Evolutionary conservation across 73 alveolate species (phyloP).

Genomic region (Paramecium tetraurelia): DNA sequence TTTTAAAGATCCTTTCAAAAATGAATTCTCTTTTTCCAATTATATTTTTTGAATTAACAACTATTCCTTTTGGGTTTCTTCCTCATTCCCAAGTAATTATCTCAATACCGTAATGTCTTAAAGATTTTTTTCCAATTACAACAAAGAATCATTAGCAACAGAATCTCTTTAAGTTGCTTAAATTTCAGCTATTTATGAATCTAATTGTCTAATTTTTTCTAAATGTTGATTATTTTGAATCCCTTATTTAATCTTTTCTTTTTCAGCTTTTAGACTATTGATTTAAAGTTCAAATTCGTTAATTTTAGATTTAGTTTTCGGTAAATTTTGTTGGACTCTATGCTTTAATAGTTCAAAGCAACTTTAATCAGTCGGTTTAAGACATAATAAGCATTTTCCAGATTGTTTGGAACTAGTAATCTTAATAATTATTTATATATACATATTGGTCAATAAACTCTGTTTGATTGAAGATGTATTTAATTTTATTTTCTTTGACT

Average conservation of each 20-base stretch:
- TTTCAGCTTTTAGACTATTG: neutral
- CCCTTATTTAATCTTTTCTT: neutral
- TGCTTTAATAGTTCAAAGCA: neutral
- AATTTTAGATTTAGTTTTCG: neutral
- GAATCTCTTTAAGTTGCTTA: neutral
- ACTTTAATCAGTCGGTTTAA: neutral
- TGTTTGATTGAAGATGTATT: neutral
- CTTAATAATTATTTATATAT: neutral
- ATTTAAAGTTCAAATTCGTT: neutral
- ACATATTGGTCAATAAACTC: conserved; percentile 21
- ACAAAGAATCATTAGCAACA: neutral
- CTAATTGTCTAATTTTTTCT: neutral
- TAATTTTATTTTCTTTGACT: neutral
- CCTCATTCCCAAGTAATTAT: neutral
- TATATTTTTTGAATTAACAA: neutral
- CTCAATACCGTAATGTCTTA: neutral
- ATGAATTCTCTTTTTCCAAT: neutral
- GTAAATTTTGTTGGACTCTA: neutral
- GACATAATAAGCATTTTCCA: conserved; percentile 37
- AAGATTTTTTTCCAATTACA: neutral
- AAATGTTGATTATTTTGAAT: neutral
- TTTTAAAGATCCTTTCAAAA: neutral
- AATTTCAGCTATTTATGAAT: neutral
- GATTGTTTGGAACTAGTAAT: neutral
- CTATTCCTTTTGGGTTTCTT: neutral